Evolutionary conservation across 1,284 basidiomycete species (phyloP).

Genomic region (Phellopilus nigrolimitatus): DNA sequence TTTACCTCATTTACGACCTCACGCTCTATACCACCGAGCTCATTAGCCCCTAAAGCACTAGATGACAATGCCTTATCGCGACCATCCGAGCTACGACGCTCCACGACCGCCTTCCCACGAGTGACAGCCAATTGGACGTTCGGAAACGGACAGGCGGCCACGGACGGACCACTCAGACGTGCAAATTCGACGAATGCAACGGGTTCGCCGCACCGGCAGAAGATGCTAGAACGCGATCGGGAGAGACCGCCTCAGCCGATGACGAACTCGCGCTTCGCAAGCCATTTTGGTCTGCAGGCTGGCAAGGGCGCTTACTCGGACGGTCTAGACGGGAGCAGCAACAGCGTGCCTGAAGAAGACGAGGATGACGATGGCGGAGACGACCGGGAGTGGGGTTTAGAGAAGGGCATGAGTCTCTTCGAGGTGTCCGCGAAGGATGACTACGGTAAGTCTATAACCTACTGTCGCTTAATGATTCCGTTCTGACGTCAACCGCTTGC

Average conservation of each 20-base stretch:
- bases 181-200: constrained; percentile 19
- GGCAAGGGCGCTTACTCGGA: constrained; percentile 47
- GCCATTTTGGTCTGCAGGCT: constrained; percentile 41
- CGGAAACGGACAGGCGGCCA: constrained; percentile 9
- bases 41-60: constrained; percentile 35
- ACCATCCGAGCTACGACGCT: constrained; percentile 50
- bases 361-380: constrained; percentile 46
- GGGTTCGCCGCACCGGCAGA: constrained; percentile 12
- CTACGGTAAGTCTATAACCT: constrained; percentile 45
- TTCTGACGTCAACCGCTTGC: constrained; percentile 2
- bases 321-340: constrained; percentile 53
- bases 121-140: constrained; percentile 9
- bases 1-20: constrained; percentile 78
- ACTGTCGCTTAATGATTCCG: not conserved
- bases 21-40: constrained; percentile 48
- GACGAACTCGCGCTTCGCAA: constrained; percentile 46
- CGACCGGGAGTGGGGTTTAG: constrained; percentile 68
- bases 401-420: constrained; percentile 76
- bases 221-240: constrained; percentile 9
- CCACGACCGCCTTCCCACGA: constrained; percentile 23
- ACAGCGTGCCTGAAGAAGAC: constrained; percentile 59
- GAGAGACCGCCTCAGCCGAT: constrained; percentile 8
- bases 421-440: constrained; percentile 86
- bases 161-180: constrained; percentile 11
- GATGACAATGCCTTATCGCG: constrained; percentile 38